Evolutionary conservation across 1,139 yeast genomes (phyloP).

Genomic region (Debaryomycetaceae sp.): DNA sequence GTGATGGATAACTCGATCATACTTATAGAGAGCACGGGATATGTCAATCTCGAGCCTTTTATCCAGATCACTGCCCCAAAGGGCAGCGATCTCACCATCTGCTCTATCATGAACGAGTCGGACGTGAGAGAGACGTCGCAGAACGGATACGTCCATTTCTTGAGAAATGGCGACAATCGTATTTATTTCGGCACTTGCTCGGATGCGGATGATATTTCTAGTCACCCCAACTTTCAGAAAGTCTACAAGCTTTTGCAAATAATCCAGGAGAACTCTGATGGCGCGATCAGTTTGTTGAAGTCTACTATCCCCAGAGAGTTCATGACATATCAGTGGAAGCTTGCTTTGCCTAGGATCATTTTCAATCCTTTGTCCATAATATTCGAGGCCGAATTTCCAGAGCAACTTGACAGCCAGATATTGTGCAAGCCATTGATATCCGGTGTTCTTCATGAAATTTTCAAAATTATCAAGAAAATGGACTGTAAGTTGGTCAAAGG

Average conservation of each 20-base stretch:
- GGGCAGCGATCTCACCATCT: constrained; percentile 35
- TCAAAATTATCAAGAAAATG: constrained; percentile 73
- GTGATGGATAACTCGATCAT: constrained; percentile 41
- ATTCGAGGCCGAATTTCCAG: constrained; percentile 67
- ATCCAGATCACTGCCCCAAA: constrained; percentile 36
- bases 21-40: constrained; percentile 67
- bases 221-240: constrained; percentile 21
- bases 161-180: constrained; percentile 33
- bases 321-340: constrained; percentile 76
- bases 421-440: constrained; percentile 80
- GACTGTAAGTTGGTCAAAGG: constrained; percentile 69
- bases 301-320: constrained; percentile 56
- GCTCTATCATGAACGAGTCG: constrained; percentile 63
- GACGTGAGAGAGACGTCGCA: constrained; percentile 47
- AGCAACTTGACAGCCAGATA: constrained; percentile 57
- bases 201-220: constrained; percentile 9
- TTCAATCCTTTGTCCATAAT: constrained; percentile 72
- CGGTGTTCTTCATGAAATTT: constrained; percentile 73
- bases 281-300: constrained; percentile 41
- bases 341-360: constrained; percentile 74
- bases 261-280: constrained; percentile 30
- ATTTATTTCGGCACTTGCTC: constrained; percentile 38
- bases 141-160: constrained; percentile 23
- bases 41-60: constrained; percentile 69
- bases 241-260: constrained; percentile 32